Evolutionary conservation across 805 yeast species (phyloP).

Genomic region (Kuraishia borneana): DNA sequence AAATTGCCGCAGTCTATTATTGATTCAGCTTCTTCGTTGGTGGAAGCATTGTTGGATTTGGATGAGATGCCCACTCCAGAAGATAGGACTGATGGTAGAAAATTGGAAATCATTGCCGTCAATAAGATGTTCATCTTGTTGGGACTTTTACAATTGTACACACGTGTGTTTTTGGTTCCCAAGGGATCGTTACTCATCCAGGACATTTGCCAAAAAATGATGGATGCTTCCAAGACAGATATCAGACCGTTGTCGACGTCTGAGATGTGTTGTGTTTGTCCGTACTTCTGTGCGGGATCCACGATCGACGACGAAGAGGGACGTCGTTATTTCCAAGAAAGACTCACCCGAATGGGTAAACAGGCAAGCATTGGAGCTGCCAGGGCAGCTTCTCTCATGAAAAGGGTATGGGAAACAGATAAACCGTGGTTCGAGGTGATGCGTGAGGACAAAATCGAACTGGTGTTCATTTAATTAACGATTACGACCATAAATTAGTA

Average conservation of each 20-base stretch:
- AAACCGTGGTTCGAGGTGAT: constrained; percentile 42
- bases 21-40: constrained; percentile 1
- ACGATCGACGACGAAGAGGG: constrained; percentile 30
- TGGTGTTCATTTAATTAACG: constrained; percentile 23
- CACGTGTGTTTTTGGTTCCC: constrained; percentile 41
- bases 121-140: constrained; percentile 41
- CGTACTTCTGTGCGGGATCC: constrained; percentile 48
- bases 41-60: not conserved
- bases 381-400: constrained; percentile 27
- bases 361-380: constrained; percentile 26
- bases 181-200: constrained; percentile 34
- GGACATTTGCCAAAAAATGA: constrained; percentile 29
- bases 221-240: constrained; percentile 21
- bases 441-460: constrained; percentile 25
- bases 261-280: constrained; percentile 44
- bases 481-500: not conserved
- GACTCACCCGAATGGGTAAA: constrained; percentile 29
- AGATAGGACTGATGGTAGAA: constrained; percentile 5
- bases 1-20: constrained; percentile 14
- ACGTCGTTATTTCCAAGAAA: constrained; percentile 23
- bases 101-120: constrained; percentile 24
- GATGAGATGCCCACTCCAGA: not conserved
- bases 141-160: constrained; percentile 43
- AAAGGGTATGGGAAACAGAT: constrained; percentile 41
- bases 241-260: constrained; percentile 37